These are phyloP conservation scores for Podila epicladia DNA, from an alignment of 192 early-diverging fungal genomes.

Conservation along the genomic window DNA sequence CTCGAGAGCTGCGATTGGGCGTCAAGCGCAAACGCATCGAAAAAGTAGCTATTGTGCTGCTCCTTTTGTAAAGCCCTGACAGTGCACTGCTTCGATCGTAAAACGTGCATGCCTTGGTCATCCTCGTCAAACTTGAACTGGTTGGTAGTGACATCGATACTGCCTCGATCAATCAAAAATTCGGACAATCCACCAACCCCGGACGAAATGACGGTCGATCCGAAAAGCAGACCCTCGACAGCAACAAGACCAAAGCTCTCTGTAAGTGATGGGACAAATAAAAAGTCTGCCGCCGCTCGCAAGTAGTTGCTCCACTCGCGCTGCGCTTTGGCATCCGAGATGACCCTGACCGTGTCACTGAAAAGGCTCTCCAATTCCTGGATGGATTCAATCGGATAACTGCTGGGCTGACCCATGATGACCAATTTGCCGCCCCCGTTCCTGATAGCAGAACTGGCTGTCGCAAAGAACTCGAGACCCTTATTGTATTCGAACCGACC, in stretches of 20 bases:
- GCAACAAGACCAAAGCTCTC: conserved; percentile 67
- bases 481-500: conserved; percentile 70
- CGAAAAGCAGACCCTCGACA: conserved; percentile 66
- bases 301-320: conserved; percentile 55
- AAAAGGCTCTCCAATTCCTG: conserved; percentile 35
- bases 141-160: conserved; percentile 22
- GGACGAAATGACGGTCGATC: conserved; percentile 58
- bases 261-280: conserved; percentile 62
- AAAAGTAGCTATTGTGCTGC: conserved; percentile 57
- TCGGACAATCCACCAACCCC: conserved; percentile 63
- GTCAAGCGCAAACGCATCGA: conserved; percentile 41
- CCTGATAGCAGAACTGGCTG: conserved; percentile 46
- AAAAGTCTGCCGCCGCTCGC: conserved; percentile 63
- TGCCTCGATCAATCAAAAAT: conserved; percentile 59
- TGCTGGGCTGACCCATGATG: conserved; percentile 64
- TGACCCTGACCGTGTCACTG: conserved; percentile 53
- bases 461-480: conserved; percentile 58
- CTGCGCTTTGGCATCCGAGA: conserved; percentile 52
- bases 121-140: conserved; percentile 5
- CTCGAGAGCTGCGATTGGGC: conserved; percentile 27
- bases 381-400: conserved; percentile 55
- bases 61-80: conserved; percentile 12
- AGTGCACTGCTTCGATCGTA: conserved; percentile 39
- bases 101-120: conserved; percentile 9
- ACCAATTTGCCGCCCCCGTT: conserved; percentile 55